phyloP scores from a whole-genome alignment of 1,139 yeast species.

The Pichia sp. region DNA sequence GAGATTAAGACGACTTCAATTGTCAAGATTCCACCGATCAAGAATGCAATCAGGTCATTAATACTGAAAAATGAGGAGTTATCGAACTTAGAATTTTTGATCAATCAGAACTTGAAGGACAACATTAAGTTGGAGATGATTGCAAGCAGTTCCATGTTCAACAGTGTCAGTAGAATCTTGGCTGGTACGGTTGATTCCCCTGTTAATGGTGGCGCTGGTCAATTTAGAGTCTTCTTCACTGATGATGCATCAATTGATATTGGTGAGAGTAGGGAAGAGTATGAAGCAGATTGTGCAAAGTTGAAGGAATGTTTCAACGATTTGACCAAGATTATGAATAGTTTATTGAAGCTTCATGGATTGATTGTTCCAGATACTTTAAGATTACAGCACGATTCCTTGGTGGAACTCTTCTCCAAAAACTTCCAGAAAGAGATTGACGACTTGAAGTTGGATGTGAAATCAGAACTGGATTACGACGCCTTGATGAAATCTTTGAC shows the following conservation, averaged over 20 bases:
- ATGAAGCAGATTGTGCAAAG: constrained; percentile 38
- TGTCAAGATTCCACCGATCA: constrained; percentile 74
- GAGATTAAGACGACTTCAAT: constrained; percentile 51
- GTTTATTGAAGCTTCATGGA: constrained; percentile 66
- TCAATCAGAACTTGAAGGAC: constrained; percentile 39
- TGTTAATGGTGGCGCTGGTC: constrained; percentile 87
- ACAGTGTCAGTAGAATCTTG: constrained; percentile 67
- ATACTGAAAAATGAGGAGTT: constrained; percentile 66
- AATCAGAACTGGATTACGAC: constrained; percentile 10
- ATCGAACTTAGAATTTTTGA: constrained; percentile 57
- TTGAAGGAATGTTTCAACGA: constrained; percentile 63
- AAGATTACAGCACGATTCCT: constrained; percentile 57
- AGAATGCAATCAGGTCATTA: constrained; percentile 69
- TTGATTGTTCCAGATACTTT: constrained; percentile 52
- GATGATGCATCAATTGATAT: constrained; percentile 25
- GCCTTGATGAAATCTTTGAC: constrained; percentile 15
- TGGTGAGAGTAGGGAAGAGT: constrained; percentile 27
- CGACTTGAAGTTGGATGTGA: constrained; percentile 19
- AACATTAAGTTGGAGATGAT: constrained; percentile 33
- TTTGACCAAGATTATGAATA: constrained; percentile 55
- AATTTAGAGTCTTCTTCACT: constrained; percentile 61
- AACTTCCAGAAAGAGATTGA: constrained; percentile 65
- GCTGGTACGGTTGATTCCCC: constrained; percentile 92
- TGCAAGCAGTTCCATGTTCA: constrained; percentile 40
- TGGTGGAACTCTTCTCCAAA: constrained; percentile 56